phyloP scores from a whole-genome alignment of 331 rosid genomes.

The Malus hybrid region DNA sequence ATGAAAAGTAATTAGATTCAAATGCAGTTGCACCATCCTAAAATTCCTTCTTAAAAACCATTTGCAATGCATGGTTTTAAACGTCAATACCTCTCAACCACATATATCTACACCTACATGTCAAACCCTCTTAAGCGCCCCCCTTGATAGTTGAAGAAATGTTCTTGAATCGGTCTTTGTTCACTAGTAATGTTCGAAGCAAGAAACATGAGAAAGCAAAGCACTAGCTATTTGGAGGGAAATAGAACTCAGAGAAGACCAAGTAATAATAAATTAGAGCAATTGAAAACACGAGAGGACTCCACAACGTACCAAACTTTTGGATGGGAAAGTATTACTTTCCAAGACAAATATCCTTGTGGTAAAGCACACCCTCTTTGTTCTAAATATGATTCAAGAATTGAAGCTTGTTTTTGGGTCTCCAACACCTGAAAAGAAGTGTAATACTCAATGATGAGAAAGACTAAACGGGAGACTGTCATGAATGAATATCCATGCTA shows the following conservation, averaged over 20 bases:
- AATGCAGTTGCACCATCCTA: not conserved
- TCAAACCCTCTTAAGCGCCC: not conserved
- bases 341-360: constrained; percentile 61
- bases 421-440: constrained; percentile 47
- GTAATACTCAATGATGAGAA: not conserved
- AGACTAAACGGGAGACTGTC: not conserved
- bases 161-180: not conserved
- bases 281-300: not conserved
- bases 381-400: constrained; percentile 82
- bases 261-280: not conserved
- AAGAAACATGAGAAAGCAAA: not conserved
- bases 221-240: not conserved
- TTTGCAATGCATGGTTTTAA: not conserved
- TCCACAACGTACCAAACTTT: constrained; percentile 50
- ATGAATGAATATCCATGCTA: not conserved
- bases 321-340: constrained; percentile 82
- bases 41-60: not conserved
- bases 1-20: not conserved
- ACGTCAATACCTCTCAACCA: not conserved
- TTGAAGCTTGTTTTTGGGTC: constrained; percentile 49
- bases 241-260: not conserved
- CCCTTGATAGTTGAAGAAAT: not conserved
- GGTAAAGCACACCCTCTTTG: constrained; percentile 74
- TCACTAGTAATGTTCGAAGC: not conserved
- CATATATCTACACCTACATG: not conserved